Evolutionary conservation across 179 eudicot species (phyloP).

Genomic region (Nepenthes alata): DNA sequence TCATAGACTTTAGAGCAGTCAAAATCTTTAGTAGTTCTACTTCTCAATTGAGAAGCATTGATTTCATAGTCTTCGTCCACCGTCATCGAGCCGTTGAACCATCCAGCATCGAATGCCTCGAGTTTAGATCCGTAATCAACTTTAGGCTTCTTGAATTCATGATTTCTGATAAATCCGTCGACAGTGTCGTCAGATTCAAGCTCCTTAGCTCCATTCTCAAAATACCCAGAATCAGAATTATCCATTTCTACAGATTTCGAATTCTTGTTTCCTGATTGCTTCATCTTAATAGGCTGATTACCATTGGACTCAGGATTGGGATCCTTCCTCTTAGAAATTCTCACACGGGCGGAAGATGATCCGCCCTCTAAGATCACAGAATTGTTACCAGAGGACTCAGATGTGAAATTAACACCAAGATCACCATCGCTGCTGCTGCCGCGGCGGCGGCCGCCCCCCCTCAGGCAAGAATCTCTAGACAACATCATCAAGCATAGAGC

Average conservation of each 20-base stretch:
- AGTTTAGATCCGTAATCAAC: constrained; percentile 17
- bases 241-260: constrained; percentile 17
- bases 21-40: not conserved
- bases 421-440: constrained; percentile 7
- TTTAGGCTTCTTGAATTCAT: constrained; percentile 22
- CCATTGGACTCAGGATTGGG: not conserved
- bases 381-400: constrained; percentile 51
- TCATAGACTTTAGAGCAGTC: constrained; percentile 13
- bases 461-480: constrained; percentile 38
- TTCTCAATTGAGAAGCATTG: not conserved
- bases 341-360: constrained; percentile 22
- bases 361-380: constrained; percentile 49
- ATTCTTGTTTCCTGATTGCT: constrained; percentile 1
- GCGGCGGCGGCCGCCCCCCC: not conserved
- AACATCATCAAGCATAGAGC: constrained; percentile 92
- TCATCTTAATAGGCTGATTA: not conserved
- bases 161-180: constrained; percentile 30
- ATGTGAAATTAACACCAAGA: constrained; percentile 17
- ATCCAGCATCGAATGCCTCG: not conserved
- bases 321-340: constrained; percentile 12
- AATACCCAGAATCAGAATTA: constrained; percentile 36
- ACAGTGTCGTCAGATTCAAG: constrained; percentile 57
- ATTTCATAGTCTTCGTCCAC: not conserved
- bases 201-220: constrained; percentile 36
- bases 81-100: not conserved